A percentile compares a stretch with the other conserved stretches of the same genome.
phyloP scores from a whole-genome alignment of 805 yeast genomes.

The Phaffomyces thermotolerans region DNA sequence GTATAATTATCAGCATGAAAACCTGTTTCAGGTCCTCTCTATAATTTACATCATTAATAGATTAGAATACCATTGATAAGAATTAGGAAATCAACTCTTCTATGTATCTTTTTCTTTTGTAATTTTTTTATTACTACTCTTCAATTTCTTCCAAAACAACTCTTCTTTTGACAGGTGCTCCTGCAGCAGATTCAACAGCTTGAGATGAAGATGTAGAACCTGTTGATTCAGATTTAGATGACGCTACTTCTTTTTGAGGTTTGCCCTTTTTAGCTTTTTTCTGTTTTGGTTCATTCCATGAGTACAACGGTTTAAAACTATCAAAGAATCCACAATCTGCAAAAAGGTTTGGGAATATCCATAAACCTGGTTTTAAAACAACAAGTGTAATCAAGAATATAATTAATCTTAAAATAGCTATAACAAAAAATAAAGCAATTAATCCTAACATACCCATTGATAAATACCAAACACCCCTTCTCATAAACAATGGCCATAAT shows the following conservation, averaged over 20 bases:
- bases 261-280: conserved; percentile 15
- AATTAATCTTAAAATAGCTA: conserved; percentile 75
- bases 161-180: conserved; percentile 15
- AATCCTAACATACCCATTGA: conserved; percentile 72
- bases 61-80: neutral
- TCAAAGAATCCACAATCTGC: conserved; percentile 93
- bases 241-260: neutral
- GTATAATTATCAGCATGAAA: no score
- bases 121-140: conserved; percentile 5
- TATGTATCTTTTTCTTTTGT: neutral
- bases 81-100: no score
- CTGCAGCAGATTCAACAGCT: conserved; percentile 3
- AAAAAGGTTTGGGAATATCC: conserved; percentile 94
- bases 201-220: conserved; percentile 1
- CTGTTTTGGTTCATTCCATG: conserved; percentile 27
- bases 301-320: conserved; percentile 85
- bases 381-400: conserved; percentile 55
- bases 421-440: conserved; percentile 63
- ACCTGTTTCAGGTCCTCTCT: no score
- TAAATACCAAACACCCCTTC: conserved; percentile 84
- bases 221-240: neutral
- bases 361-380: conserved; percentile 64
- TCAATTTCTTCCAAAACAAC: conserved; percentile 27
- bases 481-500: conserved; percentile 88
- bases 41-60: neutral